Evolutionary conservation across 2,329 filamentous ascomycete genomes (phyloP).

Genomic region (Metarhizium album): DNA sequence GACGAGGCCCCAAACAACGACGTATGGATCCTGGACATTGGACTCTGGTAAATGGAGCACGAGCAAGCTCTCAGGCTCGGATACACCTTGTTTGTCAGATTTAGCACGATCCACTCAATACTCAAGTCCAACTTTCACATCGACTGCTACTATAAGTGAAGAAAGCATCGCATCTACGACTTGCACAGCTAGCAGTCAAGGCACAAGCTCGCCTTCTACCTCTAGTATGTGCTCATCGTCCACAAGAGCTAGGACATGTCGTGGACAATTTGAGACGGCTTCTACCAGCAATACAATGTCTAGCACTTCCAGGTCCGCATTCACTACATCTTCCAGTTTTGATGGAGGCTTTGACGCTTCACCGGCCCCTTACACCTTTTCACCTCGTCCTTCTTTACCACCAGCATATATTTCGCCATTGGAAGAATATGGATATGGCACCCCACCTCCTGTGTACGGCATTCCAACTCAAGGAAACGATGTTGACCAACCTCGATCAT

Average conservation of each 20-base stretch:
- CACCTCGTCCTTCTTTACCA: slow-evolving; percentile 2
- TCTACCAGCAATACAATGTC: background rate
- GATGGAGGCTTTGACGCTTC: background rate
- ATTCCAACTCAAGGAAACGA: background rate
- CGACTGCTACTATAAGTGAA: background rate
- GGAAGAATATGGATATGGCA: slow-evolving; percentile 8
- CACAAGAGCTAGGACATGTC: background rate
- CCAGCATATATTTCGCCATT: slow-evolving; percentile 7
- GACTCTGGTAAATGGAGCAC: background rate
- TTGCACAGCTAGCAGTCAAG: slow-evolving; percentile 1
- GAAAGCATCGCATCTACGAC: background rate
- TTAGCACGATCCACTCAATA: background rate
- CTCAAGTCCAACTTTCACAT: background rate
- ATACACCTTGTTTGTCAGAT: slow-evolving; percentile 1
- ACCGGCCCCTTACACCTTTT: slow-evolving; percentile 4
- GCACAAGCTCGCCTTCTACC: background rate
- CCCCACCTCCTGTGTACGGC: slow-evolving; percentile 3
- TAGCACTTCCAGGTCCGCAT: background rate
- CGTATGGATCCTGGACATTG: background rate
- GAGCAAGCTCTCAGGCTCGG: background rate
- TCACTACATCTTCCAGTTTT: background rate
- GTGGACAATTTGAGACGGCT: background rate
- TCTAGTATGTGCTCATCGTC: background rate
- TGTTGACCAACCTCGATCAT: background rate
- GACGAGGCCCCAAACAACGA: background rate